Base-by-base conservation (phyloP, 2,329 filamentous ascomycete species). In the Calonectria henricotiae region DNA sequence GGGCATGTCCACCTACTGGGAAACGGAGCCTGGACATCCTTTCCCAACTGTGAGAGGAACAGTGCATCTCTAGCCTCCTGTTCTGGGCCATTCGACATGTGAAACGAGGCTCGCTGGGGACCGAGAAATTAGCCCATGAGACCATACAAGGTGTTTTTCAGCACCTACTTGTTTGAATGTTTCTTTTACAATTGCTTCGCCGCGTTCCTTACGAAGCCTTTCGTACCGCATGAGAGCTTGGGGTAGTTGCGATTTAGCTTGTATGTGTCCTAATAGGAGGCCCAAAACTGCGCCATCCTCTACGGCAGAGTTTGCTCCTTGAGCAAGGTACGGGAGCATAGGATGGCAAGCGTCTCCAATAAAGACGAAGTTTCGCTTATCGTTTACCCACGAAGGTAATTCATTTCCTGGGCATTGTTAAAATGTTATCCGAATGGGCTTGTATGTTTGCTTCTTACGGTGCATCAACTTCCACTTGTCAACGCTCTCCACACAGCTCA, bases 391-490 rank as follows among this genome's bases (percentile, higher is more conserved):
- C 2, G 81, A 85, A 11, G 84, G 81, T 75, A 91, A 82, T 71
- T 89, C 86, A 2, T 83, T 82, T 51, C 84, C 83, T 85, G 39
- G n/a, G 8, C 9, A n/a, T 12, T 1, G 1, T 65, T 55, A 27
- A 39, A 54, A 30, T 67, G 44, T 2, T 23, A 23, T 9, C 9
- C 30, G 43, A 3, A 41, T 6, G 23, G 1, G 1, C 0, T 5
- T 17, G 0, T 55, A 68, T 54, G 39, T 71, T 74, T 75, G 47
- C 0, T 13, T 77, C 83, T 73, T 68, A 84, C 83, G 75, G 67
- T 85, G 82, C 88, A 93, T 90, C 39, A 94, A 79, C 77, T 90
- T 91, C 92, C 92, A 94, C 79, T 93, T 93, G 44, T 90, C 87
- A 0, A 93, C 89, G 1, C 81, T 85, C 43, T 88, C 85, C 0